Conservation (phyloP, 2,329 filamentous ascomycete genomes). For the Penicillium sp. region DNA sequence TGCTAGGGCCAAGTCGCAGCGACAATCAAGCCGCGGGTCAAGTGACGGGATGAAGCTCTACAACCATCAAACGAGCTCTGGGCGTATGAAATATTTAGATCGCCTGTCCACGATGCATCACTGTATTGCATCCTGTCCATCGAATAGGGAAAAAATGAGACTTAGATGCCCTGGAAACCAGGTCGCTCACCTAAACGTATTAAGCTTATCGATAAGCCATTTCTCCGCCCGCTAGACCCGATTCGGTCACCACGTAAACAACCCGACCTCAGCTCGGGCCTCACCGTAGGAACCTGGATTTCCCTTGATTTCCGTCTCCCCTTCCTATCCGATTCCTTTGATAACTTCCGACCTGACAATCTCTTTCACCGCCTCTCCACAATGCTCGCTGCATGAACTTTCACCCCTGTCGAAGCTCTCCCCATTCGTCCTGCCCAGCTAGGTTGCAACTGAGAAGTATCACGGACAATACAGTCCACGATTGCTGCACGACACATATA, state of each 20-base stretch:
- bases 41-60: background rate
- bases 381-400: conserved; percentile 15
- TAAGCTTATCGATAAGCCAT: conserved; percentile 45
- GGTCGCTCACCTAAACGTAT: conserved; percentile 20
- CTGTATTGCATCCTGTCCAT: background rate
- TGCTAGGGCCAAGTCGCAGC: conserved; percentile 4
- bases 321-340: conserved; percentile 3
- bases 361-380: conserved; percentile 6
- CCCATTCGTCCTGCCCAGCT: background rate
- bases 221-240: conserved; percentile 31
- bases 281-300: conserved; percentile 30
- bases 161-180: conserved; percentile 13
- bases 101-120: background rate
- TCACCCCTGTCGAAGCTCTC: conserved; percentile 6
- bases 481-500: background rate
- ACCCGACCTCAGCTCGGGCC: conserved; percentile 32
- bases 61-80: background rate
- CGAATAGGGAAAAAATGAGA: background rate
- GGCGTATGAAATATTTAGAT: background rate
- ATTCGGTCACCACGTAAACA: conserved; percentile 40
- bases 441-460: background rate
- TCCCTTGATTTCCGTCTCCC: conserved; percentile 9
- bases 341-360: background rate
- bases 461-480: background rate
- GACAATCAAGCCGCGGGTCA: conserved; percentile 1